Percentiles rank a stretch among this genome's conserved stretches.
Evolutionary conservation across 768 basidiomycete species (phyloP).

Genomic region (Rhizopogon vesiculosus): DNA sequence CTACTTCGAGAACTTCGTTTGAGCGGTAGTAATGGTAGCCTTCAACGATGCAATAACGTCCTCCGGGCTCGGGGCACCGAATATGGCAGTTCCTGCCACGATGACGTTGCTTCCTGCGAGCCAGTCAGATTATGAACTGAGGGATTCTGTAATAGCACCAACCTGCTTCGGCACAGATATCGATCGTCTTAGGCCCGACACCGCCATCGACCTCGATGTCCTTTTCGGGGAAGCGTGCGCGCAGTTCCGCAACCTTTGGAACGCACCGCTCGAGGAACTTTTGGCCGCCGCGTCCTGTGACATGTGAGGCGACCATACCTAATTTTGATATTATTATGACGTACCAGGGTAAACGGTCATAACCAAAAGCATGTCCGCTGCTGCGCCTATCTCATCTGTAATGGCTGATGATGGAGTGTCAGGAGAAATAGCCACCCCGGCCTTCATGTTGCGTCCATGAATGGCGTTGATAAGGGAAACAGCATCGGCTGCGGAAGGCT

Average conservation of each 20-base stretch:
- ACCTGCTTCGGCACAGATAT: constrained; percentile 88
- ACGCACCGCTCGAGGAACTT: constrained; percentile 94
- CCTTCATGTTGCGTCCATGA: constrained; percentile 82
- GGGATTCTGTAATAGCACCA: constrained; percentile 9
- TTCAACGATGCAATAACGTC: constrained; percentile 73
- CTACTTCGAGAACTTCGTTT: constrained; percentile 37
- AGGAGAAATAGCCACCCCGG: constrained; percentile 95
- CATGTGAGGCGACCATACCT: background rate
- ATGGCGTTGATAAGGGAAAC: constrained; percentile 76
- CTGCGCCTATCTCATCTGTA: constrained; percentile 76
- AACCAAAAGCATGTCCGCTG: constrained; percentile 92
- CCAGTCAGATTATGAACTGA: background rate
- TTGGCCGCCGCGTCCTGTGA: constrained; percentile 84
- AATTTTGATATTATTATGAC: background rate
- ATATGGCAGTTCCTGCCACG: constrained; percentile 96
- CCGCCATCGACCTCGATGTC: constrained; percentile 99
- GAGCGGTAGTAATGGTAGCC: constrained; percentile 62
- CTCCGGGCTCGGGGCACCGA: constrained; percentile 73
- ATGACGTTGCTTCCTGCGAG: constrained; percentile 90
- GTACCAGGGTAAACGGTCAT: constrained; percentile 96
- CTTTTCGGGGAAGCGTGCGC: constrained; percentile 85
- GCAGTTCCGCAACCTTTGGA: constrained; percentile 88
- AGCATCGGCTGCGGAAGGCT: constrained; percentile 53
- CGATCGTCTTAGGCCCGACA: constrained; percentile 88
- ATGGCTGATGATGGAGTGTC: constrained; percentile 88